Evolutionary conservation across 805 yeast genomes (phyloP), one percentile per base, ranked within the genome.

Genomic region (Sugiyamaella floridensis): DNA sequence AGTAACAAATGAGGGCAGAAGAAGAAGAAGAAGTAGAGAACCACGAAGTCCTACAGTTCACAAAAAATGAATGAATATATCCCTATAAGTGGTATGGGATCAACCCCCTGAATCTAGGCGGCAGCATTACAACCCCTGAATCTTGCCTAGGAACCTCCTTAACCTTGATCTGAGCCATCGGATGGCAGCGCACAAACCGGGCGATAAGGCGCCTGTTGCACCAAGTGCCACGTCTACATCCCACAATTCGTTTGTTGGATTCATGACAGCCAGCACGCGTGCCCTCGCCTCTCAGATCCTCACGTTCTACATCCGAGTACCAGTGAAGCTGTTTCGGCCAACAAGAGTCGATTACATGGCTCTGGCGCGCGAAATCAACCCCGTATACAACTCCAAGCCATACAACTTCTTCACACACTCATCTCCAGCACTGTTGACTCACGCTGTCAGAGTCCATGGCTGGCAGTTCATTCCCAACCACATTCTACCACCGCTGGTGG

Each of bases 391-490:
- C 48, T 51, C 58, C 42, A 58, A 60, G 54, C 73, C 74, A 1
- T 69, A 69, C 66, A 64, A 67, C 45, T 69, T 77, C 47, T 69
- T 79, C 57, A 84, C 93, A 2, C 95, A 90, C 66, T 86, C 96
- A 1, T 80, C 88, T 1, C 67, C 89, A 2, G 96, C 90, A 5
- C 74, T 90, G 60, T 67, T 92, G 29, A 72, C 80, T 45, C 78
- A 79, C 51, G 95, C 95, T 0, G 72, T 89, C 32, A 79, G 76
- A 56, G 76, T 78, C 53, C 86, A 85, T 60, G 97, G 97, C 2
- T 87, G 96, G 95, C 72, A 76, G 52, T 86, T 87, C 58, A 80
- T 92, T 12, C 96, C 96, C 0, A 86, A 87, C 55, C 85, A 83
- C 55, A 57, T 89, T 1, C 67, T 90, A 19, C 98, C 97, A 1